Evolutionary conservation across 2,329 filamentous ascomycete species (phyloP), one percentile per base, ranked within the genome.

Genomic region (Anthostomella pinea): DNA sequence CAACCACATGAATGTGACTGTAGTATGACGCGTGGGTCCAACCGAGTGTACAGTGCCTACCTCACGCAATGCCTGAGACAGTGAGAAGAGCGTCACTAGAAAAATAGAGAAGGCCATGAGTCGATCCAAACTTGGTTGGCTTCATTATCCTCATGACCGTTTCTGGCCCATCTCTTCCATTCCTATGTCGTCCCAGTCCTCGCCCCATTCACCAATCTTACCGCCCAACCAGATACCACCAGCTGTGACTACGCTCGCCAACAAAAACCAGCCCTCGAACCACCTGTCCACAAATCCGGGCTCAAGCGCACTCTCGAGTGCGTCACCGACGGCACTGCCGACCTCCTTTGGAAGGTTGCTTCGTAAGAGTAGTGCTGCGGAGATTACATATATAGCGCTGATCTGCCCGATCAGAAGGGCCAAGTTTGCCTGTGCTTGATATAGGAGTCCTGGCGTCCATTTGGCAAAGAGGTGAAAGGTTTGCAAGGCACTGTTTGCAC

Each of bases 221-320:
- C 79, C 72, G 1, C 85, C 84, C 4, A 89, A 58, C 72, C 83
- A 86, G 15, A 94, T 80, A 0, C 85, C 87, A n/a, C 76, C 55
- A 1, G 73, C 80, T 2, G 87, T 93, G 9, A 74, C 55, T 1
- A 70, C 66, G 44, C 81, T 84, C 5, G 83, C 83, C 3, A 81
- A 58, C 38, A 95, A 62, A 59, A 94, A 95, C 82, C 87, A 91
- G 6, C 79, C 81, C 60, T 95, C 88, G 51, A 95, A 95, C 88
- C 88, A 95, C 19, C 77, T 72, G 53, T 94, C 81, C 5, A 87
- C 83, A 52, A 87, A 87, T 0, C 70, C 69, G 6, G 79, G 78
- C 52, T 87, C 83, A 7, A 94, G 69, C 11, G 87, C 85, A 14
- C 85, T 85, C 27, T 86, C 81, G 19, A 95, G 65, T 1, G 86